phyloP scores from a whole-genome alignment of 1,284 basidiomycete genomes.

The Austropuccinia psidii region DNA sequence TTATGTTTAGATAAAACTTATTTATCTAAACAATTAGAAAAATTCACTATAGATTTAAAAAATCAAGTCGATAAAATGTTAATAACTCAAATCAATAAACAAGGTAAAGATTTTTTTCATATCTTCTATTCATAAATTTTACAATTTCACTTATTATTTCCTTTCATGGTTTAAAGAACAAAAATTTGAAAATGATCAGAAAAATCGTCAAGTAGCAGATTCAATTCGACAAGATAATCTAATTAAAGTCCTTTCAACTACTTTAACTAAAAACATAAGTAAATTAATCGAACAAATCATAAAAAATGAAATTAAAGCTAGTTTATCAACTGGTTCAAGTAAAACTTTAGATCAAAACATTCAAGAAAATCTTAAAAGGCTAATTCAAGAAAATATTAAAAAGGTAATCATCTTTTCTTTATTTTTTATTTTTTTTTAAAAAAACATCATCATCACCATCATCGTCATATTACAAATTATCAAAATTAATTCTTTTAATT shows the following conservation, averaged over 20 bases:
- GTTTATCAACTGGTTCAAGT: not conserved
- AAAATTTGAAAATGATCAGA: not conserved
- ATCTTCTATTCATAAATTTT: not conserved
- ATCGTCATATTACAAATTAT: too few species aligned
- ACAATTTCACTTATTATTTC: not conserved
- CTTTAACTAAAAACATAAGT: not conserved
- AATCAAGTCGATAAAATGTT: too few species aligned
- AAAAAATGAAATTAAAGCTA: not conserved
- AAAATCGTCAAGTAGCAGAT: not conserved
- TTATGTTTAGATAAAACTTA: too few species aligned
- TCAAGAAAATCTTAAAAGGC: not conserved
- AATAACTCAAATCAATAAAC: not conserved
- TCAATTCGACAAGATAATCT: not conserved
- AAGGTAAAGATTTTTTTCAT: not conserved
- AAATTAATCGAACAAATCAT: not conserved
- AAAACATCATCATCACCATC: too few species aligned
- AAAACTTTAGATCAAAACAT: not conserved
- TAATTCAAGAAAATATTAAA: not conserved
- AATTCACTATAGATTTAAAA: too few species aligned
- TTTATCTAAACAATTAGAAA: too few species aligned
- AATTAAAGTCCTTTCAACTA: not conserved
- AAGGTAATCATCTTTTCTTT: not conserved
- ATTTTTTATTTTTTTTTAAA: too few species aligned
- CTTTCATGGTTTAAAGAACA: conserved; percentile 1
- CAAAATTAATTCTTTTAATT: too few species aligned